Base-by-base conservation (phyloP, 768 basidiomycete genomes). In the Podaxis pistillaris region DNA sequence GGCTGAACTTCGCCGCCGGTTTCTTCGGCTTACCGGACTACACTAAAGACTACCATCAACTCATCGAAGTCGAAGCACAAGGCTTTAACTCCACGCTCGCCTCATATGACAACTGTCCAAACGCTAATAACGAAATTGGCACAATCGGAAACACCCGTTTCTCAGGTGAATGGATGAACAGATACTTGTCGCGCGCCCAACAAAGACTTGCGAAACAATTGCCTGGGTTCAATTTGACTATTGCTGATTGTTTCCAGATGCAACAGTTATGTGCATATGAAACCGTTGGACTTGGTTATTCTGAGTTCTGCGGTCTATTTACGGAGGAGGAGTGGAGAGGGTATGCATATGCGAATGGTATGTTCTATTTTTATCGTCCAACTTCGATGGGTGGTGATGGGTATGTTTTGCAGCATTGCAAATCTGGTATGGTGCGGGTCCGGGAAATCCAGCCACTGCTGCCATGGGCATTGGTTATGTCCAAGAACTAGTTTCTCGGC, bases 321-420 rank as follows among this genome's bases (percentile, higher is more conserved):
- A 90, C 89, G 0, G 81, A 90, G 68, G 85, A 88, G 36, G 92
- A 93, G 70, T 94, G 91, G 91, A 81, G 86, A 67, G 86, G 87
- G 0, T 93, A 85, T 69, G 85, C 88, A 66, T 93, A 94, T 62
- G 77, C 83, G 15, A 68, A 68, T 58, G 75, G 77, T 76, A 58
- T 15, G 57, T 62, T 44, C 13, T 26, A 33, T 52, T 28, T 52
- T 3, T 40, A 37, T 9, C 36, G 15, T 44, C 44, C 50, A 40
- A 3, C 2, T 24, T 47, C 64, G 46, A 28, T 9, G 61, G 11
- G 17, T 58, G 13, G 26, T 30, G 19, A 49, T 26, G 9, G n/a
- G n/a, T 17, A 33, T n/a, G 2, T 53, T 33, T 12, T 28, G 60
- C 75, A 77, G 86, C 86, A 64, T 67, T 86, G 4, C 67, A 67